A percentile compares a stretch with the other conserved stretches of the same genome.
phyloP scores from a whole-genome alignment of 225 moss, liverwort and hornwort species.

The Bryoerythrophyllum caledonicum region DNA sequence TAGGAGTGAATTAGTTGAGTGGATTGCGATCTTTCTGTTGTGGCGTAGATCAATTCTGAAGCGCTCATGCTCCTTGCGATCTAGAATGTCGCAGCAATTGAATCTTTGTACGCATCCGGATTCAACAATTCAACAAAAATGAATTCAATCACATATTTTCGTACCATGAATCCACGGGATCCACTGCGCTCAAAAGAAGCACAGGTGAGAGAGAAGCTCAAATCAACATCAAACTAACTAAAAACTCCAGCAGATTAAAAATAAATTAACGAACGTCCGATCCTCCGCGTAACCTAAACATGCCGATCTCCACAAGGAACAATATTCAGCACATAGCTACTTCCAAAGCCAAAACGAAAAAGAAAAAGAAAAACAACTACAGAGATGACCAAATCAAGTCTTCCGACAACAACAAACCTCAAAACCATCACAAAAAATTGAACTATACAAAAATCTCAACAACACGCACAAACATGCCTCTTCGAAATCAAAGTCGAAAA shows the following conservation, averaged over 20 bases:
- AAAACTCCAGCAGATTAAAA: conserved; percentile 18
- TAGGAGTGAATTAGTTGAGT: conserved; percentile 5
- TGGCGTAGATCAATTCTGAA: not conserved
- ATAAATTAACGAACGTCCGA: not conserved
- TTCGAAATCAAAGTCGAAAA: no score
- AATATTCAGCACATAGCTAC: no score
- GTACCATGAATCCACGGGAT: not conserved
- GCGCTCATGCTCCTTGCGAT: conserved; percentile 15
- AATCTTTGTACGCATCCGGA: not conserved
- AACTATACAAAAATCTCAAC: no score
- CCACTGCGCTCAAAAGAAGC: conserved; percentile 2
- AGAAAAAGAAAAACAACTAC: not conserved
- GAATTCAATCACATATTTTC: not conserved
- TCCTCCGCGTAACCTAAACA: conserved; percentile 20
- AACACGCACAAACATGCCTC: no score
- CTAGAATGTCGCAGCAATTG: conserved; percentile 10
- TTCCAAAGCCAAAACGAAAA: not conserved
- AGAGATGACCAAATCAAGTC: conserved; percentile 2
- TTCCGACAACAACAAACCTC: not conserved
- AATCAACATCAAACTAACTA: conserved; percentile 9
- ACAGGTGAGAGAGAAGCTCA: not conserved
- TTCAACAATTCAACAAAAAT: not conserved
- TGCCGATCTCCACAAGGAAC: not conserved
- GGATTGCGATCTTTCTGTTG: conserved; percentile 5
- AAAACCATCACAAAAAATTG: conserved; percentile 10